Base-by-base conservation (phyloP, 2,329 filamentous ascomycete genomes). In the Arthrobotrys megalospora region DNA sequence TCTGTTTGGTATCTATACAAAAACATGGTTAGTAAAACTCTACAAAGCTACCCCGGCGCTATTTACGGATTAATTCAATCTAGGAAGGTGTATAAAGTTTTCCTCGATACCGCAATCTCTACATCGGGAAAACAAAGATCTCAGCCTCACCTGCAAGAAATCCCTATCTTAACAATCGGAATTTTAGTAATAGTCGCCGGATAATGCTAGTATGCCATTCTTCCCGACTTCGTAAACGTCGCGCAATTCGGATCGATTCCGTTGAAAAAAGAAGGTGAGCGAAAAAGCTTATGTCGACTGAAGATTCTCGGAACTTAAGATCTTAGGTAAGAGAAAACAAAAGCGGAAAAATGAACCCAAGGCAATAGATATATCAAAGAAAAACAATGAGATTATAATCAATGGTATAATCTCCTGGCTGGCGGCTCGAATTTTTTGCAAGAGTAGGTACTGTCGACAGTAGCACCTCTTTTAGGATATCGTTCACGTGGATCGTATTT, bases 261-360 rank as follows among this genome's bases (percentile, higher is more conserved):
- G 67, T 67, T 67, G 58, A 55, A 68, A 69, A 16, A 64, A 62
- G 64, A 76, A 76, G 65, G 65, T 45, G 10, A 55, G 28, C 43
- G 10, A 48, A 55, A 66, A 60, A 21, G 21, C 43, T 73, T 28
- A 28, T 28, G 21, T 28, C 58, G 48, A 65, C 21, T 14, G 8
- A n/a, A 60, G 4, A 24, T 43, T 43, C 66, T 66, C 48, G 62
- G 45, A 67, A 48, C 45, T 41, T 34, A 45, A 21, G 48, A 69
- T 52, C 38, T 65, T n/a, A 52, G 36, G 55, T 43, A 68, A 38
- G 16, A 55, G 62, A 75, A 52, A 60, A 38, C 34, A 19, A 36
- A 69, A 38, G 55, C 24, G 24, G 43, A 60, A 34, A 24, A 47
- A 50, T 19, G 45, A 10, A 66, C 69, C 28, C 36, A 69, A 28